Evolutionary conservation across 1,139 yeast species (phyloP).

Genomic region (Kluyveromyces sp.): DNA sequence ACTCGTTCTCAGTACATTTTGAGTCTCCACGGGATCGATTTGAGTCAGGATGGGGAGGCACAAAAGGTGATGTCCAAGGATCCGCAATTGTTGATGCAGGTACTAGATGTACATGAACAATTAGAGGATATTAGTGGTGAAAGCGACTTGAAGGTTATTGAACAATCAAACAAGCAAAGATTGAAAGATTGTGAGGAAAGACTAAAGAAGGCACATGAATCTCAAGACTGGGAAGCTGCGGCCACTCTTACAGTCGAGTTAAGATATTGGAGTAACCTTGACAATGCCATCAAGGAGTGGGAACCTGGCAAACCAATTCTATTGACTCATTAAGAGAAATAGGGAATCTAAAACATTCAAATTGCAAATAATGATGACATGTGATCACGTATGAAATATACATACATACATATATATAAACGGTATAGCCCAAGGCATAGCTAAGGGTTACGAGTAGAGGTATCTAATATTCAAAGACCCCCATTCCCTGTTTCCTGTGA

Average conservation of each 20-base stretch:
- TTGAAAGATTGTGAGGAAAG: constrained; percentile 36
- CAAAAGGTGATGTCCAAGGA: constrained; percentile 33
- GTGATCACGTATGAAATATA: too few relatives aligned
- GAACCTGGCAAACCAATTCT: constrained; percentile 59
- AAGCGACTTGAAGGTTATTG: constrained; percentile 47
- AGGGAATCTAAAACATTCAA: neutral
- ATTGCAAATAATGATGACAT: too few relatives aligned
- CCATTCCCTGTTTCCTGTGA: too few relatives aligned
- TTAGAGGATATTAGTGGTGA: constrained; percentile 56
- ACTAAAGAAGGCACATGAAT: constrained; percentile 30
- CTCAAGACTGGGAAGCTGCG: constrained; percentile 38
- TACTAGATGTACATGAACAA: constrained; percentile 74
- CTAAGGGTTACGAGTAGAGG: too few relatives aligned
- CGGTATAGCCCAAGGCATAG: too few relatives aligned
- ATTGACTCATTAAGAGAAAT: constrained; percentile 43
- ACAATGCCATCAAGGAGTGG: constrained; percentile 70
- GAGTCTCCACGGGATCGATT: constrained; percentile 36
- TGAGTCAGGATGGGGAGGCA: constrained; percentile 33
- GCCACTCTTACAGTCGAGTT: constrained; percentile 61
- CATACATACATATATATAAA: too few relatives aligned
- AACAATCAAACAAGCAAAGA: constrained; percentile 47
- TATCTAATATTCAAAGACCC: too few relatives aligned
- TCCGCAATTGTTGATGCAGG: constrained; percentile 59
- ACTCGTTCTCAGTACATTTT: constrained; percentile 56
- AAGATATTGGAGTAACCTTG: constrained; percentile 80